phyloP scores from a whole-genome alignment of 306 rosid species.

The Ceratonia siliqua region DNA sequence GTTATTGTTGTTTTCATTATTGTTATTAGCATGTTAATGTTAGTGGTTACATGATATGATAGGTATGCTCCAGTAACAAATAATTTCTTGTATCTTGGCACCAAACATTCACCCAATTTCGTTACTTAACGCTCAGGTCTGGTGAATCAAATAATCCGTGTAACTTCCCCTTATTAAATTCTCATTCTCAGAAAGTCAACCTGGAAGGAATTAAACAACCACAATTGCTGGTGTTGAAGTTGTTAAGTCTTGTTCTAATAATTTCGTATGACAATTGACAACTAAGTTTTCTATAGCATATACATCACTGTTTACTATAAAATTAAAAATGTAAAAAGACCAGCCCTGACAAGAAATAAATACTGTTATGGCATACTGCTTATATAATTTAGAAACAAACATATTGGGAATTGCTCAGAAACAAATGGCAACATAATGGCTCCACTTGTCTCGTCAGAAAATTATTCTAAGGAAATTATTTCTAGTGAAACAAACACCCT shows the following conservation, averaged over 20 bases:
- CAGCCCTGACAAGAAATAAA: neutral
- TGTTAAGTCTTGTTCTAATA: neutral
- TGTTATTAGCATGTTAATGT: neutral
- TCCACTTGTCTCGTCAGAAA: too few species aligned
- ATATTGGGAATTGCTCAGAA: neutral
- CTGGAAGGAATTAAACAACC: neutral
- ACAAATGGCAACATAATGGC: neutral
- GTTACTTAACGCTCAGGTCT: neutral
- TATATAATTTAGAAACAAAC: neutral
- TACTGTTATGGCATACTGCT: neutral
- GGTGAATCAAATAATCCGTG: neutral
- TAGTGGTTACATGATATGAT: neutral
- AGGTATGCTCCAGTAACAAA: neutral
- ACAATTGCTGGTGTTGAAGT: neutral
- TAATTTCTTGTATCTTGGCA: neutral
- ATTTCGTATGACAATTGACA: neutral
- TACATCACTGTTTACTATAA: neutral
- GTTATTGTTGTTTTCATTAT: too few species aligned
- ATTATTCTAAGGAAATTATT: too few species aligned
- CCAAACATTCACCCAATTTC: neutral
- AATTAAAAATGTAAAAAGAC: neutral
- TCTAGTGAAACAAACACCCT: too few species aligned
- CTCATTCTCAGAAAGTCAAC: neutral
- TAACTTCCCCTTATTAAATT: neutral
- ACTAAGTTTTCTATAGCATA: neutral